Conservation (phyloP, 805 yeast genomes). For the Saccharomycopsis synnaedendra region DNA sequence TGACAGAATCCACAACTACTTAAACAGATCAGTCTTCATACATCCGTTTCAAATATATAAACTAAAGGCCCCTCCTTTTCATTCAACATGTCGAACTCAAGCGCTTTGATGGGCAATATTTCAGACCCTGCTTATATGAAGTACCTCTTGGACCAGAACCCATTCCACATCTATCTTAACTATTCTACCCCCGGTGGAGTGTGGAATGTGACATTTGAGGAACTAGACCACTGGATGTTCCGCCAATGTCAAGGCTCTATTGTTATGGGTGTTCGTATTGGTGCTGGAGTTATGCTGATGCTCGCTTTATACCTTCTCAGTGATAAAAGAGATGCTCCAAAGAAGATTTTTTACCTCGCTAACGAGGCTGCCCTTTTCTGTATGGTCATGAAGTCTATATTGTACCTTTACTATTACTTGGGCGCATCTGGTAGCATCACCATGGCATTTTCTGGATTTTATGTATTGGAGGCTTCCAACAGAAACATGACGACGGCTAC, state of each 20-base stretch:
- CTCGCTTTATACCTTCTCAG: slow-evolving; percentile 34
- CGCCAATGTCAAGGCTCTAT: slow-evolving; percentile 28
- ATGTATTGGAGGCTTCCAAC: slow-evolving; percentile 26
- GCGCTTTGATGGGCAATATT: too few relatives aligned
- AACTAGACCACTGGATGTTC: slow-evolving; percentile 29
- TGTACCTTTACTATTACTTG: slow-evolving; percentile 43
- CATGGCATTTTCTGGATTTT: slow-evolving; percentile 32
- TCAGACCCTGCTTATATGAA: background rate
- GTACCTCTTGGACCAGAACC: slow-evolving; percentile 10
- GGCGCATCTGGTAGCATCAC: slow-evolving; percentile 42
- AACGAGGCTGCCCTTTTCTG: slow-evolving; percentile 51
- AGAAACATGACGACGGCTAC: slow-evolving; percentile 48
- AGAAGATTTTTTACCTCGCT: slow-evolving; percentile 57
- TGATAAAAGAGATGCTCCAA: slow-evolving; percentile 38
- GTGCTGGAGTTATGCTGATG: slow-evolving; percentile 38
- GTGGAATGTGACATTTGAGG: slow-evolving; percentile 27
- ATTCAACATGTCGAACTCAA: too few relatives aligned
- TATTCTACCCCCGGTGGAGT: slow-evolving; percentile 34
- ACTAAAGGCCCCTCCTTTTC: too few relatives aligned
- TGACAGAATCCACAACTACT: too few relatives aligned
- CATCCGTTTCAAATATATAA: too few relatives aligned
- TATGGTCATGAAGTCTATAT: slow-evolving; percentile 46
- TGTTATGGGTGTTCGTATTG: slow-evolving; percentile 47
- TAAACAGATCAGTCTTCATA: too few relatives aligned
- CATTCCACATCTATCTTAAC: slow-evolving; percentile 23